Base-by-base conservation (phyloP, 768 basidiomycete species). In the Lepiota subincarnata region DNA sequence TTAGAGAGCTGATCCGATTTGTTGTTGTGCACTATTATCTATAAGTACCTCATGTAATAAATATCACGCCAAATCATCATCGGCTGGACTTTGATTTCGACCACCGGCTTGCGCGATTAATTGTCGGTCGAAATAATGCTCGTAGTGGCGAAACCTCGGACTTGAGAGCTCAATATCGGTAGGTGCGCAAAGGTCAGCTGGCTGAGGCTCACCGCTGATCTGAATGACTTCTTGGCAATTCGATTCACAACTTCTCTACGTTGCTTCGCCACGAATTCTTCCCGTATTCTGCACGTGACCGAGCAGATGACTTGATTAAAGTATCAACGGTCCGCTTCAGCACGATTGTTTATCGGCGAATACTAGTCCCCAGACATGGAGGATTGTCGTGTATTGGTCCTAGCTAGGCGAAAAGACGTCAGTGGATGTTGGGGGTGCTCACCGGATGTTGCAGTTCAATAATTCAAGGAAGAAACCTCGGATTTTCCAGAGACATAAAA, bases 391-490 rank as follows among this genome's bases (percentile, higher is more conserved):
- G 19, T 24, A 1, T 38, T 19, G 24, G 11, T 12, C 4, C 4
- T 2, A 8, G 13, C 41, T 46, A 20, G 39, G 45, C 40, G 36
- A 10, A 20, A 37, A 35, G 42, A 40, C 14, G 13, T 18, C 43
- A 24, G 24, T 22, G 36, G 22, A 36, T 18, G 31, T 40, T 53
- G 37, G 24, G 10, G 12, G 8, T 19, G 28, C 36, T 54, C 37
- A 18, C 10, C 31, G 31, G 31, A 31, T 35, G 28, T 49, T 24
- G 40, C 51, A 44, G 50, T 28, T 14, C 26, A 49, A 14, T n/a
- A 22, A 24, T 44, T 37, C 42, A 12, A 20, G 28, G 55, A 51
- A 42, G 20, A 56, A 56, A 47, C 37, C 28, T 50, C 55, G 49
- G 50, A 8, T 3, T 28, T 47, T 46, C n/a, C 26, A 31, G 6